Base-by-base conservation (phyloP, 176 grass and related monocot genomes). In the Carex parvula region DNA sequence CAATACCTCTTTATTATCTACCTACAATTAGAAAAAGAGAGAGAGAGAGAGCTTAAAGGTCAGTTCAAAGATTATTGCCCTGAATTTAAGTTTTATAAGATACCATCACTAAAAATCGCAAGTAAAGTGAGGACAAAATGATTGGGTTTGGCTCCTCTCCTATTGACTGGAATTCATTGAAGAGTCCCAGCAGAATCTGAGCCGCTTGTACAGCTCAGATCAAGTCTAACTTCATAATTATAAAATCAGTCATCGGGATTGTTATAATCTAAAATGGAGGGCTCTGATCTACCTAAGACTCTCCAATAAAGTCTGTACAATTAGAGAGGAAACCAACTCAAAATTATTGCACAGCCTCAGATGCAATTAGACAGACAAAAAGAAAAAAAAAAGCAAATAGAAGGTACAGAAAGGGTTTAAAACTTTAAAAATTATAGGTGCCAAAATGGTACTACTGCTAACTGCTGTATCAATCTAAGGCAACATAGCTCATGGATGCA, bases 1-100 rank as follows among this genome's bases (percentile, higher is more conserved):
- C 54, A 99, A 60, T 41, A 79, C 93, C 32, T 94, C 78, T 69
- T 73, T 60, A 62, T 91, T 96, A 70, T 79, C 90, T 91, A 99
- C 90, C 97, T 96, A 84, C 63, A 64, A 88, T 87, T 65, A 63
- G 48, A 72, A n/a, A 69, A 3, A 60, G 12, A 30, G 12, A 53
- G 78, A 79, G n/a, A n/a, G 52, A 86, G 30, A 70, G 21, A 59
- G 65, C 42, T 75, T 73, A 9, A 46, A 35, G 9, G 59, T 69
- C 13, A 78, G 15, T 78, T 78, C 52, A 57, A 78, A 78, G 21
- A 57, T 56, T 15, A 37, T 78, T n/a, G 21, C 26, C 73, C 73
- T 56, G 73, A 78, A 57, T 57, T 22, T 76, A 53, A 54, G 50
- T 77, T 77, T 24, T 21, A 53, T 53, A 13, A 56, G 21, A 78